phyloP scores from a whole-genome alignment of 2,329 filamentous ascomycete species.

The Arthrobotrys musiformis region DNA sequence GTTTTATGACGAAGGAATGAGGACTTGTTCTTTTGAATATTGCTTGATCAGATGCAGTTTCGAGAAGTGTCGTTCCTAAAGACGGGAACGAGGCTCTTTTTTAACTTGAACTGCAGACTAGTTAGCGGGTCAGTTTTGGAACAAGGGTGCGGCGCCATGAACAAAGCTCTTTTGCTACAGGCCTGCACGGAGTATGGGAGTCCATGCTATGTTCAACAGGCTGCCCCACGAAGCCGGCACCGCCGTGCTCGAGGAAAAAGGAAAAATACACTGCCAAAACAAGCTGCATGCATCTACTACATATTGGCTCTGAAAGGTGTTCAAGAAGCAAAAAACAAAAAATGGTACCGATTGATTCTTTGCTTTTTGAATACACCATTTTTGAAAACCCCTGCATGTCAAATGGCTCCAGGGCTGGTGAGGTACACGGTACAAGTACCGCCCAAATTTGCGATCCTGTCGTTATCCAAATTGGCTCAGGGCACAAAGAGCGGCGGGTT shows the following conservation, averaged over 20 bases:
- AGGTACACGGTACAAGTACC: constrained; percentile 53
- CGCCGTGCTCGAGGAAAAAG: constrained; percentile 32
- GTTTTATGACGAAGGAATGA: constrained; percentile 38
- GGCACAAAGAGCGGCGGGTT: constrained; percentile 12
- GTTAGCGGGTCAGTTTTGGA: constrained; percentile 42
- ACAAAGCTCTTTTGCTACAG: constrained; percentile 17
- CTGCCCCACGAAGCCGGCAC: constrained; percentile 34
- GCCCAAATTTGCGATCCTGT: constrained; percentile 50
- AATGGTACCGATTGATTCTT: constrained; percentile 19
- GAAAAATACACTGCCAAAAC: constrained; percentile 11
- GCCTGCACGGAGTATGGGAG: constrained; percentile 23
- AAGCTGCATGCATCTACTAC: constrained; percentile 22
- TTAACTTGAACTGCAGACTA: constrained; percentile 46
- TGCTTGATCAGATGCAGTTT: constrained; percentile 45
- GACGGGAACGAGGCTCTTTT: constrained; percentile 56
- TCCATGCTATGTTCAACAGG: constrained; percentile 34
- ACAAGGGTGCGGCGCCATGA: constrained; percentile 26
- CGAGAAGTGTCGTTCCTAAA: constrained; percentile 40
- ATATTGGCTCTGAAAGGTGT: not conserved
- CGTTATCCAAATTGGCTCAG: constrained; percentile 40
- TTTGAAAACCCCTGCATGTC: constrained; percentile 52
- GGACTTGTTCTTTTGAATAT: constrained; percentile 11
- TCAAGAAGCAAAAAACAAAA: constrained; percentile 45
- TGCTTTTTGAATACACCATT: constrained; percentile 7
- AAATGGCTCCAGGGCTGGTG: constrained; percentile 33